Conservation (phyloP, 2,329 filamentous ascomycete species). For the Sordariomycetes sp. region DNA sequence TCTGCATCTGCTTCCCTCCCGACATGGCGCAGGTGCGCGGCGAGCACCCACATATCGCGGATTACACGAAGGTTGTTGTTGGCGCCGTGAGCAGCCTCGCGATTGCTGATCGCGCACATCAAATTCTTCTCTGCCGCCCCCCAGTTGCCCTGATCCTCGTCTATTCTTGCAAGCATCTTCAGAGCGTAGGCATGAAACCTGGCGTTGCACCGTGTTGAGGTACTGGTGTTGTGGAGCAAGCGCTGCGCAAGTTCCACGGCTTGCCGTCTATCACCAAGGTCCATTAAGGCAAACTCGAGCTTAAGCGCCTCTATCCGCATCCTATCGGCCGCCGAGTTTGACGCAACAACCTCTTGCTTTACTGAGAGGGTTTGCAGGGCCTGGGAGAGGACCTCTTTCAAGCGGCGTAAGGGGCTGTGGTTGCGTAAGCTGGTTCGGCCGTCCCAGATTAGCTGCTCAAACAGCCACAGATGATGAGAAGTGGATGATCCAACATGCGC, state of each 20-base stretch:
- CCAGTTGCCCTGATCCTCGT: slow-evolving; percentile 21
- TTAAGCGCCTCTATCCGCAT: slow-evolving; percentile 21
- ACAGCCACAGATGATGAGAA: slow-evolving; percentile 23
- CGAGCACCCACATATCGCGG: slow-evolving; percentile 28
- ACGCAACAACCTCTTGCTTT: slow-evolving; percentile 6
- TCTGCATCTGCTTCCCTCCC: slow-evolving; percentile 17
- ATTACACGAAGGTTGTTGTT: slow-evolving; percentile 23
- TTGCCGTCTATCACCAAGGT: slow-evolving; percentile 18
- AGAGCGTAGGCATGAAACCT: slow-evolving; percentile 26
- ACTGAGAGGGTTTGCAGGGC: slow-evolving; percentile 18
- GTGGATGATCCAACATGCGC: slow-evolving; percentile 18
- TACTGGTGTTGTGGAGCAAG: slow-evolving; percentile 14
- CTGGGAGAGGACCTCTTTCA: slow-evolving; percentile 17
- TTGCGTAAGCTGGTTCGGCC: slow-evolving; percentile 22
- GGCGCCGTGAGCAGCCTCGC: slow-evolving; percentile 23
- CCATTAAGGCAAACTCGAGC: slow-evolving; percentile 28
- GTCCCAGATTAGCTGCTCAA: slow-evolving; percentile 28
- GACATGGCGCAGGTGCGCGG: slow-evolving; percentile 19
- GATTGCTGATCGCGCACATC: slow-evolving; percentile 19
- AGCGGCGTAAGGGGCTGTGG: slow-evolving; percentile 18
- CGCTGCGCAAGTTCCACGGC: slow-evolving; percentile 19
- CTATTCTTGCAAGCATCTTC: slow-evolving; percentile 25
- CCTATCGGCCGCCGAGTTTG: slow-evolving; percentile 11
- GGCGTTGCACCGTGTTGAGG: slow-evolving; percentile 18
- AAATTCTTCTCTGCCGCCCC: slow-evolving; percentile 21